Percentiles rank a stretch among this genome's conserved stretches.
Evolutionary conservation across 2,329 filamentous ascomycete genomes (phyloP).

Genomic region (Ceratocystis lukuohia): DNA sequence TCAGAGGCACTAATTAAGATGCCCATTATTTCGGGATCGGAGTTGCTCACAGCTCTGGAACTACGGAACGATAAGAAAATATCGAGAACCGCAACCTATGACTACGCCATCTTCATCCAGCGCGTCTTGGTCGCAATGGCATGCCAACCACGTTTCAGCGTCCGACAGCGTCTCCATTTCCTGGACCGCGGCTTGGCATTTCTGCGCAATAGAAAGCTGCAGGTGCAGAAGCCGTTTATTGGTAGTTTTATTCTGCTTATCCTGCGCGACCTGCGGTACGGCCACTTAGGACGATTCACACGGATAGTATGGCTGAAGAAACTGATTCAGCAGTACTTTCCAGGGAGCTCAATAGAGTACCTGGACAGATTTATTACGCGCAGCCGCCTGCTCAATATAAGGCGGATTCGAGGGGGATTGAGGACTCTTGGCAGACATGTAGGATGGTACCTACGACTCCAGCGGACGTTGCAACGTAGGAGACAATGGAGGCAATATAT

Average conservation of each 20-base stretch:
- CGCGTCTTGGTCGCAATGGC: conserved; percentile 6
- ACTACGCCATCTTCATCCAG: conserved; percentile 15
- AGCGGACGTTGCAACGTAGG: neutral
- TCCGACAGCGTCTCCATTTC: conserved; percentile 23
- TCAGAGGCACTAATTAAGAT: conserved; percentile 26
- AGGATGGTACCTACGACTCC: neutral
- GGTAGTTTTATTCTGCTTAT: conserved; percentile 24
- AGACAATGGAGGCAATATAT: conserved; percentile 1
- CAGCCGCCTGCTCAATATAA: neutral
- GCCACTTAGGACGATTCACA: conserved; percentile 25
- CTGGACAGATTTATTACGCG: neutral
- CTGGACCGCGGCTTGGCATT: conserved; percentile 24
- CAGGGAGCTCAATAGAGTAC: neutral
- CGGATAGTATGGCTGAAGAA: conserved; percentile 26
- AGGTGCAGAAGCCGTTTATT: conserved; percentile 24
- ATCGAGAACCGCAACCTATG: conserved; percentile 6
- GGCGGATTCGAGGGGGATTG: neutral
- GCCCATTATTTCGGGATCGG: neutral
- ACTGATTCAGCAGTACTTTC: conserved; percentile 21
- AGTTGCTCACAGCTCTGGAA: conserved; percentile 14
- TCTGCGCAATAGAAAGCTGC: conserved; percentile 22
- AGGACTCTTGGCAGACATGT: neutral
- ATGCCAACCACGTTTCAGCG: conserved; percentile 23
- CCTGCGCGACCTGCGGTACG: conserved; percentile 27
- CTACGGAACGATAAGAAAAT: conserved; percentile 6